Base-by-base conservation (phyloP, 345 rosid genomes). In the Cardiospermum halicacabum region DNA sequence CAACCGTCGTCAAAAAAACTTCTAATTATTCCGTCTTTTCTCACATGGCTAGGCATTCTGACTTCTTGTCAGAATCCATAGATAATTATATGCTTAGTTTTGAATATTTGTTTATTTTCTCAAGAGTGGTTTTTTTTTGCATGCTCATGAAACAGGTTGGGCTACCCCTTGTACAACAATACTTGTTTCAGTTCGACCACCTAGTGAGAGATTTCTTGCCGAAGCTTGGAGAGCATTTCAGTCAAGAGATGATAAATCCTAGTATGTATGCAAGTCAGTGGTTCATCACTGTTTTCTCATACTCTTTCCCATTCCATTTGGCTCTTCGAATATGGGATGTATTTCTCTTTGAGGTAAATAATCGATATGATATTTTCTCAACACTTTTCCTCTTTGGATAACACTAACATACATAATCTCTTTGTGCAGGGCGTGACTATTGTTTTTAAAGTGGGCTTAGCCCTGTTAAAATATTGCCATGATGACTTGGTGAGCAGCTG, bases 231-330 rank as follows among this genome's bases (percentile, higher is more conserved):
- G 91, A 85, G 72, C 97, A 94, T 72, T 94, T 91, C 73, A 75
- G 76, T 67, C 73, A 72, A 56, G 93, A 94, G 84, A 89, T 87
- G 96, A 91, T 94, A 71, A 94, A 89, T 78, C 96, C 99, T 60
- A 94, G 97, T 75, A 94, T 94, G 99, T 94, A 94, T 70, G 97
- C 93, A 36, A 94, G 97, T 62, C 97, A 94, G 65, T 94, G 99
- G 97, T 94, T 94, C 86, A 91, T 94, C 64, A 94, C 99, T 3
- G 96, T 94, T 39, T 94, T 94, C 70, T 80, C 97, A 0, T 91
- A 89, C 74, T 94, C 99, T 11, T 87, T 94, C 75, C 99, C 99
- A 1, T 94, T 94, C 76, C 89, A 80, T 69, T 74, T 87, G 75
- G 89, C 97, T 64, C 93, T 94, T 71, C 87, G 99, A 74, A 89